Base-by-base conservation (phyloP, 805 yeast species). In the Lipomyces yamanashiensis region DNA sequence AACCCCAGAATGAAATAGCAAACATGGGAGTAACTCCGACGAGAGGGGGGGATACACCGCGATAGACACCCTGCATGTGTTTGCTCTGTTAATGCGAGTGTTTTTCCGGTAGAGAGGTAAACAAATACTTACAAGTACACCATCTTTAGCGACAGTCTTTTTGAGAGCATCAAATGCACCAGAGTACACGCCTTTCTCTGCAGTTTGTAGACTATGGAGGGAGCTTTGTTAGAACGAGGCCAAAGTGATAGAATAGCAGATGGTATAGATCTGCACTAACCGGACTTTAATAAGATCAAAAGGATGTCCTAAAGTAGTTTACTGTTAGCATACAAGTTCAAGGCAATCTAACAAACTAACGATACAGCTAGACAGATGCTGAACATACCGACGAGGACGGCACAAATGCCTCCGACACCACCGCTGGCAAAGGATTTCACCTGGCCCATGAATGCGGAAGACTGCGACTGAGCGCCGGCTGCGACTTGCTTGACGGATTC, bases 1-100 rank as follows among this genome's bases (percentile, higher is more conserved):
- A 93, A 73, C 98, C 98, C 98, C 99, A 93, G 79, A 93, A 93
- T 1, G 96, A 89, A 28, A 95, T 95, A 1, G 98, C 98, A 80
- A 95, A 95, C 90, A 93, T 95, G 36, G 99, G 99, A 0, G 98
- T 95, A 23, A 93, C 98, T 28, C 99, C 99, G n/a, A 90, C 74
- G 58, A 93, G 78, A 2, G 99, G 99, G 13, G 98, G 97, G 12
- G 89, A 81, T 39, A 95, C 98, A 63, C 99, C 99, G 73, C 96
- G 81, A 77, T 93, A 93, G 68, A 93, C 85, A 0, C 98, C 98
- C 33, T 54, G 34, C 4, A 39, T 13, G 9, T 12, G 28, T 15
- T 17, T 28, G 12, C 34, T 54, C 7, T 7, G 33, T 15, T 15
- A 23, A 28, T 28, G 28, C 28, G 28, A 17, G 47, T 55, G 19